Evolutionary conservation across 768 basidiomycete genomes (phyloP), one percentile per base, ranked within the genome.

Genomic region (Steccherinum ochraceum): DNA sequence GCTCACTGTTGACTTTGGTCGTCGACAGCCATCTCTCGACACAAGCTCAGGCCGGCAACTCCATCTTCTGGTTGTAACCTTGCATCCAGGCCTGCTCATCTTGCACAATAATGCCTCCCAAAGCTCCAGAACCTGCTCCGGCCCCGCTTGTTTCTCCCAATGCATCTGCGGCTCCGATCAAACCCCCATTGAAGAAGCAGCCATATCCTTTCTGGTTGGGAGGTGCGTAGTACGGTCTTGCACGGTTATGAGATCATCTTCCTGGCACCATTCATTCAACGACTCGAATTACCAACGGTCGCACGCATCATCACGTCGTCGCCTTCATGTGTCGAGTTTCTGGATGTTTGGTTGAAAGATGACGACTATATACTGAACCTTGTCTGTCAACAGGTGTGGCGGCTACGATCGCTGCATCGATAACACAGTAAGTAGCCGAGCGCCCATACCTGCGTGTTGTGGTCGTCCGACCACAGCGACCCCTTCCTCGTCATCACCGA

Each of bases 201-300:
- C 87, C 87, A 13, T 87, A 92, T 67, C 89, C 89, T 11, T 89
- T 90, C 71, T 92, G 86, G 78, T 75, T 92, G 5, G 89, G 89
- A 64, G 89, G 89, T 79, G 48, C 49, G 72, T 67, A 5, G 11
- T 43, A 40, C 42, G 39, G 24, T 35, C 26, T 45, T 52, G 42
- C 46, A 41, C 20, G 30, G 30, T 25, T 42, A 19, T 43, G 24
- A 25, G 24, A n/a, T 25, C n/a, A 26, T 48, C 10, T 5, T 23
- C 19, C 41, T 43, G 21, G 7, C 21, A 43, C 41, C 18, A 5
- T 18, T 11, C 41, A 23, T 43, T 43, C 41, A 18, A 11, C 11
- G 35, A 11, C 11, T 39, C 35, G n/a, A 11, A 39, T 18, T 43
- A 18, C 41, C 41, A n/a, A 43, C 19, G n/a, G 19, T 16, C 41